These are phyloP conservation scores for Tolypocladium paradoxum DNA, from an alignment of 2,329 filamentous ascomycete genomes.

Conservation along the genomic window DNA sequence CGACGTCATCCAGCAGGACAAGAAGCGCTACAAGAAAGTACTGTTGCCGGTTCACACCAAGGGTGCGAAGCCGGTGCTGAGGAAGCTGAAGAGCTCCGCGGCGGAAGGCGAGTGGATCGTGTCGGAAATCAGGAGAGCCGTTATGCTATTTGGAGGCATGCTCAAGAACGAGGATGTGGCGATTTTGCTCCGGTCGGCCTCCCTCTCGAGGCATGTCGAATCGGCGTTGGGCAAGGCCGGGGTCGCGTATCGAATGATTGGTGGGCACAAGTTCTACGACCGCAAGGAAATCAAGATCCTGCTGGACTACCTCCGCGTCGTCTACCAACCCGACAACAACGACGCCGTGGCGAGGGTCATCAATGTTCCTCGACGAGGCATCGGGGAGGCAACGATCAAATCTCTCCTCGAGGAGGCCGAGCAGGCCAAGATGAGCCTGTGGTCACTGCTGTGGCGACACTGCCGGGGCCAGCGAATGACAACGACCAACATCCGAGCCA, in stretches of 20 bases:
- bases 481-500: conserved; percentile 37
- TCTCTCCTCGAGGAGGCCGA: conserved; percentile 68
- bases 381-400: conserved; percentile 72
- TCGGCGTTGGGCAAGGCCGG: conserved; percentile 68
- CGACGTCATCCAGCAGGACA: conserved; percentile 84
- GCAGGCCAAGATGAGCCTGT: conserved; percentile 55
- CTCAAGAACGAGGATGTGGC: conserved; percentile 69
- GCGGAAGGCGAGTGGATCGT: conserved; percentile 84
- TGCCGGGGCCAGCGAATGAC: conserved; percentile 37
- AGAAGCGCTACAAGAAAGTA: conserved; percentile 65
- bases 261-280: conserved; percentile 83
- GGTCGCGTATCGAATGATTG: conserved; percentile 86
- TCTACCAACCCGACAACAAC: conserved; percentile 77
- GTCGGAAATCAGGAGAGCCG: conserved; percentile 63
- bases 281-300: conserved; percentile 78
- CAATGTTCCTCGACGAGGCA: conserved; percentile 70
- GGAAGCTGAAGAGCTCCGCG: conserved; percentile 57
- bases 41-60: conserved; percentile 70
- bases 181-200: conserved; percentile 75
- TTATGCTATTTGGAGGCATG: conserved; percentile 61
- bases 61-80: conserved; percentile 71
- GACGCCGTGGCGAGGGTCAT: conserved; percentile 76
- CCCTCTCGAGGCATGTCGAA: conserved; percentile 79
- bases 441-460: conserved; percentile 56
- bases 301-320: conserved; percentile 77